Conservation (phyloP, 768 basidiomycete species). For the Phaeolepiota aurea region DNA sequence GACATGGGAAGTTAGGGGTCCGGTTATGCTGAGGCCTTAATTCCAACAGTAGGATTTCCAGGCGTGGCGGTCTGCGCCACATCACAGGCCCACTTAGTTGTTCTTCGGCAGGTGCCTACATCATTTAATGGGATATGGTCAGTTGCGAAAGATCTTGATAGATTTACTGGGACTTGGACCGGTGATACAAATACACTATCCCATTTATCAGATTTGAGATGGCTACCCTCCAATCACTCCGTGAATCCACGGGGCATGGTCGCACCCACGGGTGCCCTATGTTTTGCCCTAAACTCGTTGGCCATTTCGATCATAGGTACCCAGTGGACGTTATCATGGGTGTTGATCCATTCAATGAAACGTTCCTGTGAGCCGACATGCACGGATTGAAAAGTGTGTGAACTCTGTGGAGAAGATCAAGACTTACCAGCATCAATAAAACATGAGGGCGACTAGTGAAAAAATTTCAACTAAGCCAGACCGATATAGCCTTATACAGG, state of each 20-base stretch:
- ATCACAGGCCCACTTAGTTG: neutral
- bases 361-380: conserved; percentile 34
- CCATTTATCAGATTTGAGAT: neutral
- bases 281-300: conserved; percentile 48
- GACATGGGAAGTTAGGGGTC: too few relatives aligned
- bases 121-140: neutral
- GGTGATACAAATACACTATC: neutral
- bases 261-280: conserved; percentile 37
- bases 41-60: too few relatives aligned
- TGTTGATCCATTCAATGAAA: conserved; percentile 70
- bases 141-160: neutral
- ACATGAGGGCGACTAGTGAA: conserved; percentile 52
- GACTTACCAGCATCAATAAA: conserved; percentile 56
- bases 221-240: conserved; percentile 3
- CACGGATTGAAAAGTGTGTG: neutral
- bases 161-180: neutral
- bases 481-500: conserved; percentile 1
- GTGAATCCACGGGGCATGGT: conserved; percentile 45
- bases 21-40: too few relatives aligned
- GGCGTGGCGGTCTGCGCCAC: too few relatives aligned
- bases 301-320: conserved; percentile 65
- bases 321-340: conserved; percentile 62
- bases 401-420: neutral
- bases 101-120: too few relatives aligned
- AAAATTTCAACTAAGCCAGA: conserved; percentile 2